A percentile compares a stretch with the other conserved stretches of the same genome.
Evolutionary conservation across 1,139 yeast species (phyloP).

Genomic region (Yamadazyma pseudoaaseri): DNA sequence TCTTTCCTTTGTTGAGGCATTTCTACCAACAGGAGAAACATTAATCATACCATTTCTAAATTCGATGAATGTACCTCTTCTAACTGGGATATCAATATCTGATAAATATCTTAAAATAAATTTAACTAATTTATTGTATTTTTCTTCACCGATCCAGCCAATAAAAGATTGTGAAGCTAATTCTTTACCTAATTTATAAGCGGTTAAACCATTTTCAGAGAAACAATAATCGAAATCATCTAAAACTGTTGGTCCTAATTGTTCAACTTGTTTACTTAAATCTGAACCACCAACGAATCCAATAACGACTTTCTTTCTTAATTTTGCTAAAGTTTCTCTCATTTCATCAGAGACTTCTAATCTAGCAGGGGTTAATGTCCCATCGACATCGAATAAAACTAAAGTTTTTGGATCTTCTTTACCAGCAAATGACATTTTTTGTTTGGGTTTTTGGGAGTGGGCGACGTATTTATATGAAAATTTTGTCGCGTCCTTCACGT

Average conservation of each 20-base stretch:
- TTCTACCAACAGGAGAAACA: constrained; percentile 97
- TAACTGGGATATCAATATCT: constrained; percentile 82
- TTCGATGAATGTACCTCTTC: constrained; percentile 97
- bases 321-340: constrained; percentile 62
- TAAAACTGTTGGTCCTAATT: constrained; percentile 78
- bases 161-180: constrained; percentile 93
- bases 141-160: constrained; percentile 92
- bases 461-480: constrained; percentile 9
- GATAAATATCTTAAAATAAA: constrained; percentile 84
- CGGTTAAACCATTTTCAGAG: constrained; percentile 97
- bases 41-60: constrained; percentile 99
- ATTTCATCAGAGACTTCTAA: constrained; percentile 78
- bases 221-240: constrained; percentile 91
- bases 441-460: constrained; percentile 1
- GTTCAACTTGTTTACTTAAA: constrained; percentile 91
- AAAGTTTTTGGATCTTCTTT: constrained; percentile 58
- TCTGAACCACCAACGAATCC: constrained; percentile 99
- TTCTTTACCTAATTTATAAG: constrained; percentile 85
- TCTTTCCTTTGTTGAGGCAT: constrained; percentile 92
- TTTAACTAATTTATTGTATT: constrained; percentile 84
- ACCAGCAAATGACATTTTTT: constrained; percentile 48
- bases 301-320: constrained; percentile 87
- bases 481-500: not conserved
- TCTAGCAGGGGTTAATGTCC: constrained; percentile 98
- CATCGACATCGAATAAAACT: constrained; percentile 96